Evolutionary conservation across 164 flowering plant genomes (phyloP), one percentile per base, ranked within the genome.

Genomic region (Liquidambar formosana): DNA sequence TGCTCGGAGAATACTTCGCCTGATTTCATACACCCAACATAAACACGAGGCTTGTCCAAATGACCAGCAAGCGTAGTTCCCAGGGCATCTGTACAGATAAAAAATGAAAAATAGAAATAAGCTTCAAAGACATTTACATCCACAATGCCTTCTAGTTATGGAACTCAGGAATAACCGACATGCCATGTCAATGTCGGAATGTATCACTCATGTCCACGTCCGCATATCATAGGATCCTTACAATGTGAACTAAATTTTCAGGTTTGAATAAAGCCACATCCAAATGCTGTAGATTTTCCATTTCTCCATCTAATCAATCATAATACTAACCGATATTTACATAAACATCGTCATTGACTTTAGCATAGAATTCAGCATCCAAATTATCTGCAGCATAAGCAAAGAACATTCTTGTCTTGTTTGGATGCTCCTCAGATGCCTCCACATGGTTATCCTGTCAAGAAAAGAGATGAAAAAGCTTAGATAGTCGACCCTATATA

Each of bases 291-390:
- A 2, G 41, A 33, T 33, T 18, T 9, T 60, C 5, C 16, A 57
- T 58, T 45, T 63, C 43, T 27, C 21, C 14, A 58, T 57, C 54
- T 56, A 63, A 65, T 61, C 57, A 44, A 63, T 65, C 26, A 71
- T 61, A 61, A 27, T 22, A 77, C 90, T 71, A 71, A 94, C 99
- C 99, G 67, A 92, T 82, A 80, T 91, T 89, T 59, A 92, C 88
- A 83, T 80, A 94, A 44, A 91, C 78, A 82, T 91, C 88, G 76
- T 94, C 99, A 81, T 92, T 92, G 69, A 89, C 90, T 82, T 94
- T 94, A n/a, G 80, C 88, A 76, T 91, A 94, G 75, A 87, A 94
- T 72, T 92, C 94, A 63, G 99, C 94, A 78, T 92, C 91, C 99
- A 97, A 91, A 63, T 76, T 85, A 57, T 89, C 93, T 45, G 83